A percentile compares a stretch with the other conserved stretches of the same genome.
Conservation (phyloP, 2,329 filamentous ascomycete species). For the Fusarium udum region DNA sequence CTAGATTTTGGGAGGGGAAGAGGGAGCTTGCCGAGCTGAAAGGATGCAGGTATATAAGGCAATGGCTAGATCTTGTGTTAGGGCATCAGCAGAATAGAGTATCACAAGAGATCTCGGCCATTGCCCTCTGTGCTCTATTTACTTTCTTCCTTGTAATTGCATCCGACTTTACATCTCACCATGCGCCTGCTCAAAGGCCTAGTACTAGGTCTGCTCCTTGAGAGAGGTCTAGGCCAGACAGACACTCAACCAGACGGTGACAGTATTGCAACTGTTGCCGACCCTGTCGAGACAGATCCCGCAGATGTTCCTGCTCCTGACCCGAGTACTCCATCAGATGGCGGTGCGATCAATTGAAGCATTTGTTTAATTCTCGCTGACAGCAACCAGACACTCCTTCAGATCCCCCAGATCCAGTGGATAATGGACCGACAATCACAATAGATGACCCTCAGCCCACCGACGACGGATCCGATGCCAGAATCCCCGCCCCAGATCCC, state of each 20-base stretch:
- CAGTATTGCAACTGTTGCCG: background rate
- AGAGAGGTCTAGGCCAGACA: background rate
- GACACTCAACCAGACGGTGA: background rate
- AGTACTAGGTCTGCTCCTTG: background rate
- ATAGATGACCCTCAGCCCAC: background rate
- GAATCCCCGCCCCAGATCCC: background rate
- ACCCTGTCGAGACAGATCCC: background rate
- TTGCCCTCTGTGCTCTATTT: rapidly evolving
- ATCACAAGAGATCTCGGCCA: background rate
- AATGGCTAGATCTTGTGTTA: background rate
- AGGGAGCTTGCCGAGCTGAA: background rate
- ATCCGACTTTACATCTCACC: rapidly evolving
- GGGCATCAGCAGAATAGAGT: background rate
- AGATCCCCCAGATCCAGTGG: background rate
- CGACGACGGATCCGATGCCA: background rate
- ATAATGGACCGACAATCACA: background rate
- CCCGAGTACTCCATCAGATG: background rate
- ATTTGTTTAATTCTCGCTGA: background rate
- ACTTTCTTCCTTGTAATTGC: no score
- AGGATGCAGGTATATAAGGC: background rate
- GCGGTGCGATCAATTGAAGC: background rate
- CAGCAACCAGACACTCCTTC: background rate
- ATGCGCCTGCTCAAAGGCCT: slow-evolving; percentile 11
- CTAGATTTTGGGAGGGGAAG: background rate
- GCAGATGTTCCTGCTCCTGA: background rate